Conservation (phyloP, 768 basidiomycete genomes). For the Cubamyces sp. region DNA sequence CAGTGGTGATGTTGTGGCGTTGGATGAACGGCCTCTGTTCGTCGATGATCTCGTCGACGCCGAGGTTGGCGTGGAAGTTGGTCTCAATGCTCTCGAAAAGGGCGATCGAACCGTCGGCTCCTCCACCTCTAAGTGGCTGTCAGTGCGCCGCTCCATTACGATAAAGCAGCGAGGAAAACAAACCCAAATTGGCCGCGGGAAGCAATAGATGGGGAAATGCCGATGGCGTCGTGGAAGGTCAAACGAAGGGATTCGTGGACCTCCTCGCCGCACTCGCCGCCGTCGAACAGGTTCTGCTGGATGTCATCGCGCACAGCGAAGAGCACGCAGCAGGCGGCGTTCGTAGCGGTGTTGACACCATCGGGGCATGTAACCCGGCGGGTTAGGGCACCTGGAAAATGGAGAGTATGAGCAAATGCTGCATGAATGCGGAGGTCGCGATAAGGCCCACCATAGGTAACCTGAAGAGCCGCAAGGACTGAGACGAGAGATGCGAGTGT, state of each 20-base stretch:
- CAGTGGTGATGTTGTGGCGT: conserved; percentile 29
- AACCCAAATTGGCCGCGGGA: conserved; percentile 14
- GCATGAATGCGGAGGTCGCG: background rate
- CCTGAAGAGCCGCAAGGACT: conserved; percentile 16
- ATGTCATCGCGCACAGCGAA: conserved; percentile 29
- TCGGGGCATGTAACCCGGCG: conserved; percentile 27
- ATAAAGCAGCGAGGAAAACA: background rate
- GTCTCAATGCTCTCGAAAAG: conserved; percentile 31
- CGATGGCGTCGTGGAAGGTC: conserved; percentile 32
- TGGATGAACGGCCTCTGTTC: conserved; percentile 28
- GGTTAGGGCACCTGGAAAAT: conserved; percentile 6
- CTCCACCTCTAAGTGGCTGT: conserved; percentile 26
- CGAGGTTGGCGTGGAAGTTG: conserved; percentile 32
- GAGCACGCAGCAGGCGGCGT: conserved; percentile 20
- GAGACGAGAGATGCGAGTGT: conserved; percentile 14
- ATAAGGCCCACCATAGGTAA: conserved; percentile 18
- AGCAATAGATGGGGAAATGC: conserved; percentile 21
- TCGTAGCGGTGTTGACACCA: conserved; percentile 19
- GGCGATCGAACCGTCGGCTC: conserved; percentile 33
- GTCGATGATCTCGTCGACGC: conserved; percentile 31
- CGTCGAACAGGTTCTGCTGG: conserved; percentile 39
- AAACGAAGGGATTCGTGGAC: conserved; percentile 35
- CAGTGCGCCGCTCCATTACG: background rate
- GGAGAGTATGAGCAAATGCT: background rate
- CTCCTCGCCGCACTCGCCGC: conserved; percentile 38